phyloP scores from a whole-genome alignment of 805 yeast genomes.

The Brettanomyces anomalus region DNA sequence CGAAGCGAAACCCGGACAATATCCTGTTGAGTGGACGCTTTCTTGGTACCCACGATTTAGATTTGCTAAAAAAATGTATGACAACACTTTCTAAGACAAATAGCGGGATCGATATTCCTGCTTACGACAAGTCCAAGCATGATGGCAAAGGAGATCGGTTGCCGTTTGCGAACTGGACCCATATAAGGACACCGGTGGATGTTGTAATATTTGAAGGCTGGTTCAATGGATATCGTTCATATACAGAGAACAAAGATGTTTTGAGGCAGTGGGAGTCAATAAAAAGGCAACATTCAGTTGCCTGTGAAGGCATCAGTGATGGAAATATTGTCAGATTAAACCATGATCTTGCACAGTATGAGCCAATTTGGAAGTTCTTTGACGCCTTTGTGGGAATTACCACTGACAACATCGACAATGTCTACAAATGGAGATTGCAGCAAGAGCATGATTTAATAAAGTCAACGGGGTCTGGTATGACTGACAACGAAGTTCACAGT shows the following conservation, averaged over 20 bases:
- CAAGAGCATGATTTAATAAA: constrained; percentile 58
- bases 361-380: constrained; percentile 45
- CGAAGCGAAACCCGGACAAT: constrained; percentile 27
- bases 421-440: constrained; percentile 71
- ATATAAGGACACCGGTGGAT: constrained; percentile 30
- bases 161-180: constrained; percentile 30
- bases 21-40: constrained; percentile 67
- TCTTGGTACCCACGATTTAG: constrained; percentile 81
- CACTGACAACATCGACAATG: constrained; percentile 51
- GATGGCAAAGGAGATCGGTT: constrained; percentile 75
- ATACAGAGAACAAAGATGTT: constrained; percentile 24
- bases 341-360: constrained; percentile 40
- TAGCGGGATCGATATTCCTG: constrained; percentile 38
- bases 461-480: constrained; percentile 66
- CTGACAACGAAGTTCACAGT: constrained; percentile 51
- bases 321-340: constrained; percentile 37
- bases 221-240: constrained; percentile 71
- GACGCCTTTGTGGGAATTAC: constrained; percentile 54
- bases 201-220: constrained; percentile 86
- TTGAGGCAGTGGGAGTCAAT: constrained; percentile 19
- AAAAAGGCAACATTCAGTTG: constrained; percentile 10
- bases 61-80: constrained; percentile 31
- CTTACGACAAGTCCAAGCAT: constrained; percentile 67
- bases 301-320: constrained; percentile 10
- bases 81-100: constrained; percentile 20